phyloP scores from a whole-genome alignment of 805 yeast genomes.

The Naumovozyma baii region DNA sequence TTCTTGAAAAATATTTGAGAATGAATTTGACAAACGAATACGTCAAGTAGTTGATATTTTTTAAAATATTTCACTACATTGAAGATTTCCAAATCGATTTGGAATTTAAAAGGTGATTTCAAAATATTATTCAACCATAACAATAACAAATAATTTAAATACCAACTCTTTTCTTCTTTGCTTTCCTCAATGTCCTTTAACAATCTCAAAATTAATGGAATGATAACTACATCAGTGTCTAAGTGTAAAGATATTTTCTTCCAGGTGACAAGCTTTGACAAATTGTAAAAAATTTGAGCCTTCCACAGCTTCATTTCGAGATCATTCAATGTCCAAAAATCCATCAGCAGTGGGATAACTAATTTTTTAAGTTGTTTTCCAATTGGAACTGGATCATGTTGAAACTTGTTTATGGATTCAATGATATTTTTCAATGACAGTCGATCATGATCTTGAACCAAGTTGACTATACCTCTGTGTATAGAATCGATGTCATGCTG shows the following conservation, averaged over 20 bases:
- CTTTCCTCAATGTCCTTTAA: slow-evolving; percentile 12
- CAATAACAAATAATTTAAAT: slow-evolving; percentile 40
- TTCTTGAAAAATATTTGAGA: slow-evolving; percentile 27
- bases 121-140: slow-evolving; percentile 66
- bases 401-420: slow-evolving; percentile 17
- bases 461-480: too few relatives aligned
- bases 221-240: slow-evolving; percentile 45
- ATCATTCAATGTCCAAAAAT: slow-evolving; percentile 1
- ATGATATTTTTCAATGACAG: slow-evolving; percentile 2
- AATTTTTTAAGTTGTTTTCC: not conserved
- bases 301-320: not conserved
- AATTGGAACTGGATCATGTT: slow-evolving; percentile 19
- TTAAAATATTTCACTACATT: slow-evolving; percentile 30
- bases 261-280: slow-evolving; percentile 58
- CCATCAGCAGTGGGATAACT: not conserved
- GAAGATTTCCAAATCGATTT: slow-evolving; percentile 27
- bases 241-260: slow-evolving; percentile 52
- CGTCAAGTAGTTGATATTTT: slow-evolving; percentile 36
- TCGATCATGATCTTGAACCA: not conserved
- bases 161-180: slow-evolving; percentile 30
- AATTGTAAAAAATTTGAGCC: slow-evolving; percentile 39
- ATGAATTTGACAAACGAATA: slow-evolving; percentile 25
- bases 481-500: too few relatives aligned
- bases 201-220: slow-evolving; percentile 32
- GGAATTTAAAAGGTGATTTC: slow-evolving; percentile 64